Evolutionary conservation across 345 rosid species (phyloP), one percentile per base, ranked within the genome.

Genomic region (Erucastrum elatum): DNA sequence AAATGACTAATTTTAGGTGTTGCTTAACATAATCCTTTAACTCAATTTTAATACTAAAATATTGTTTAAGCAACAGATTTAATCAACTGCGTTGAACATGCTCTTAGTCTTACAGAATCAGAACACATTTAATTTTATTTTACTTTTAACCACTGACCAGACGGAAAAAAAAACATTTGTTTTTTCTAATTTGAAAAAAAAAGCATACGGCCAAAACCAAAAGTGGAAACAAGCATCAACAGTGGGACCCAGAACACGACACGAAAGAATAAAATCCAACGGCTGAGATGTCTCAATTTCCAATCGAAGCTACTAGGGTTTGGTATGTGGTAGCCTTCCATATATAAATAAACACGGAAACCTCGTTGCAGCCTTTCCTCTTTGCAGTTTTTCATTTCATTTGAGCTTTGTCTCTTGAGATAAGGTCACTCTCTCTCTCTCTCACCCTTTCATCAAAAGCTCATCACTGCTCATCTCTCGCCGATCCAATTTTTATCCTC

Each of bases 291-390:
- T 34, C 34, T 12, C 31, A 13, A 9, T 41, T 39, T 0, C 30
- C 61, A 72, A 72, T 66, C 69, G 13, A 79, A 68, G 17, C 75
- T 62, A 33, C 27, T 79, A 79, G 78, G 82, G 82, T 79, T 79
- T 74, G 70, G 21, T 79, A n/a, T 79, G 31, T 29, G 0, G 78
- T 35, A 68, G 74, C 27, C 77, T 66, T 72, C 70, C 75, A 55
- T 74, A 68, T 79, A 74, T 74, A 79, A 68, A 74, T 74, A 79
- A 68, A 59, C 59, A 11, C 2, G 30, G 8, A 67, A 60, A 66
- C 82, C 82, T 65, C 66, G 1, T n/a, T 7, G 25, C 6, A 10
- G 74, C 62, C 27, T 11, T 15, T 62, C 34, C 74, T 30, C 75
- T 26, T 56, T 68, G 74, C 72, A 51, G 66, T 66, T 44, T 15